Evolutionary conservation across 2,329 filamentous ascomycete genomes (phyloP), one percentile per base, ranked within the genome.

Genomic region (Atkinsonella hypoxylon): DNA sequence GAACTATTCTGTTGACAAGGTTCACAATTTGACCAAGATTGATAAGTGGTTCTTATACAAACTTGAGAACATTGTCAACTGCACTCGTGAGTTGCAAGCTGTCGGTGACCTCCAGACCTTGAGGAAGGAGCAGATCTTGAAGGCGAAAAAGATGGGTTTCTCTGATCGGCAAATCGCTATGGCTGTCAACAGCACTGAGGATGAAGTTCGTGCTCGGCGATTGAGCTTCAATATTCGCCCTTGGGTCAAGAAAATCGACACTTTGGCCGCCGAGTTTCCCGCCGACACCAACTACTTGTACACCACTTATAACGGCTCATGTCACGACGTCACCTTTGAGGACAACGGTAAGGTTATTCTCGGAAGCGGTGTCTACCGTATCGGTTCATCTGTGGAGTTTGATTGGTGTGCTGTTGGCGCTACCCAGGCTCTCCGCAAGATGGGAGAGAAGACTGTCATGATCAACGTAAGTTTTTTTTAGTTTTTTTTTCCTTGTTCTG

Each of bases 1-100:
- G 72, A 85, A 86, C 69, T 98, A 98, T 76, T 82, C 87, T 1
- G 89, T 96, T 45, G 91, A 98, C 57, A 83, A 79, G 67, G 78
- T 98, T 15, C 89, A 97, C 65, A 89, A 96, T 7, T 75, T 98
- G 59, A 95, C 87, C 72, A 96, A 95, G 78, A 98, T 98, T 62
- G 93, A 97, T 75, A 95, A 95, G 72, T 97, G 93, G 93, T 98
- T 98, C 78, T 73, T 98, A 61, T 82, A 96, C 82, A 97, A 98
- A 79, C 82, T 98, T 48, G 84, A 95, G 73, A 97, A 97, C 75
- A 87, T 98, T 62, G 93, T 95, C 48, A 81, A 97, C 69, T 90
- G 86, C 73, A 88, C 86, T 53, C 82, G 81, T 58, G 87, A 95
- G 67, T 81, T 98, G 55, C 81, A 95, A 72, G 81, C 85, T 32